Base-by-base conservation (phyloP, 2,329 filamentous ascomycete genomes). In the Fusarium goolgardi region DNA sequence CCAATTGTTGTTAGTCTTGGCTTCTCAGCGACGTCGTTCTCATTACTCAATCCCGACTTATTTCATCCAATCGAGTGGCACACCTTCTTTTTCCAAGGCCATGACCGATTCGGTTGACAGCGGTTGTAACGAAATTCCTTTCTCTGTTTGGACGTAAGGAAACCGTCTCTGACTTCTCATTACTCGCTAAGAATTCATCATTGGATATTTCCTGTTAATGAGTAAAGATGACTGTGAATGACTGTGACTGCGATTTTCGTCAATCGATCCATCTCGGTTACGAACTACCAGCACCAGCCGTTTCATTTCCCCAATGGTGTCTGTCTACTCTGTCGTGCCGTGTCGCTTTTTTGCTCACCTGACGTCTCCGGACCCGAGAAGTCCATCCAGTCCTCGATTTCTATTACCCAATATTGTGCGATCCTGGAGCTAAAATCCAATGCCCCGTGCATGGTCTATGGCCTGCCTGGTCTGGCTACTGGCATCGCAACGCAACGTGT, bases 361-460 rank as follows among this genome's bases (percentile, higher is more conserved):
- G 72, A 75, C 71, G 55, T 60, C 35, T 56, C 62, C 52, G 49
- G 55, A 50, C 58, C 63, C 62, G 69, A 66, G 34, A 72, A 62
- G 71, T 75, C 77, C 80, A 81, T 76, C 78, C 80, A 81, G 76
- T 77, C 75, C 75, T 77, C 75, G 75, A 78, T 83, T 84, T 83
- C 73, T 72, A 83, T 84, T 84, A 83, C 82, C 75, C 80, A 83
- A 84, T 83, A 70, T 71, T 75, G 71, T 69, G 70, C 71, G 69
- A 68, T 71, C 67, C 69, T 71, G 70, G 69, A 75, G 74, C 75
- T 75, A 77, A 75, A 59, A 59, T 18, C 53, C 59, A 49, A 55
- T 75, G 71, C 64, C 67, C 70, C 58, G 72, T 70, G 64, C 71
- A 71, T 74, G 63, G 47, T 29, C n/a, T 13, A 39, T 40, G 32